Evolutionary conservation across 2,329 filamentous ascomycete species (phyloP).

Genomic region (Plectosphaerella plurivora): DNA sequence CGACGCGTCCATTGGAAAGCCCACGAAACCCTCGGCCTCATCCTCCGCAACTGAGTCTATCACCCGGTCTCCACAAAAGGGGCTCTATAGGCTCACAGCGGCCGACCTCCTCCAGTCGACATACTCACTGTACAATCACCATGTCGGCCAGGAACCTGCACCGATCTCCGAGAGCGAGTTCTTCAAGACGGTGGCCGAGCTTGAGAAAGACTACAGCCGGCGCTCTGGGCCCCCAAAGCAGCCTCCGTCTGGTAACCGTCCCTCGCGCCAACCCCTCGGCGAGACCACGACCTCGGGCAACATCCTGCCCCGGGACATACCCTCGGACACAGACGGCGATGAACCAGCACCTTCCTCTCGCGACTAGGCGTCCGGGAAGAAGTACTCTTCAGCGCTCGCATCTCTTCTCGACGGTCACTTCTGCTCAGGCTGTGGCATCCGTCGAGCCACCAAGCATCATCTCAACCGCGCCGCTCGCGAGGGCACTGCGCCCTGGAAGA

Average conservation of each 20-base stretch:
- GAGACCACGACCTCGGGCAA: neutral
- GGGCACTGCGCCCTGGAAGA: slow-evolving; percentile 10
- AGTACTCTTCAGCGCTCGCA: neutral
- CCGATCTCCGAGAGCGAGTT: neutral
- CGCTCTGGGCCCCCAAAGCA: neutral
- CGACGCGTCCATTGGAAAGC: too few species aligned
- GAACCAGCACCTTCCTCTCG: neutral
- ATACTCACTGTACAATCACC: neutral
- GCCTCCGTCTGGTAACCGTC: neutral
- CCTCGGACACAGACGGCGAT: neutral
- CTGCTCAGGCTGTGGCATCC: slow-evolving; percentile 11
- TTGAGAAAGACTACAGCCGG: slow-evolving; percentile 2
- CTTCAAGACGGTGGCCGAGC: neutral
- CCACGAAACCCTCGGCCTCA: neutral
- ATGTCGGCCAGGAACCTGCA: neutral
- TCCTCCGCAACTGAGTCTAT: neutral
- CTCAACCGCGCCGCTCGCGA: slow-evolving; percentile 4
- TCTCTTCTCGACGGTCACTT: slow-evolving; percentile 10
- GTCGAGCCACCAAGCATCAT: slow-evolving; percentile 9
- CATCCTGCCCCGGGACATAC: neutral
- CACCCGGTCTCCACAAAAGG: neutral
- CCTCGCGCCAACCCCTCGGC: neutral
- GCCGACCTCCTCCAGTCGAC: neutral
- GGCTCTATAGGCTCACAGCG: neutral
- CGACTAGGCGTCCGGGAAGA: slow-evolving; percentile 3